These are phyloP conservation scores for Lachnellula willkommii DNA, from an alignment of 2,329 filamentous ascomycete species.

Conservation along the genomic window DNA sequence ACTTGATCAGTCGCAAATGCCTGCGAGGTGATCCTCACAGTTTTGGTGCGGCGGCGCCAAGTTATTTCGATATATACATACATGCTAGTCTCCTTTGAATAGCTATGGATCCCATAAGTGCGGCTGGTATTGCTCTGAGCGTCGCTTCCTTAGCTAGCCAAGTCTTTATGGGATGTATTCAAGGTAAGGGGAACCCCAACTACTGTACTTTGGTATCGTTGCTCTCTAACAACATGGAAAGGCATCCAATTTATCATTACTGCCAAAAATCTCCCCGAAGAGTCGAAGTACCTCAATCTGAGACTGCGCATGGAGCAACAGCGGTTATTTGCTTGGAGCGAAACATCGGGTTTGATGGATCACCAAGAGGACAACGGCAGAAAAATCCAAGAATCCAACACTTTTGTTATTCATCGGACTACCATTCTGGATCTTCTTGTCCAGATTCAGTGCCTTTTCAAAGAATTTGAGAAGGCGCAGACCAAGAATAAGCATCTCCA, in stretches of 20 bases:
- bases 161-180: conserved; percentile 43
- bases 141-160: conserved; percentile 43
- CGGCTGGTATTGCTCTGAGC: conserved; percentile 28
- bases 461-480: conserved; percentile 42
- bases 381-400: conserved; percentile 42
- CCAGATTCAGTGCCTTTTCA: conserved; percentile 43
- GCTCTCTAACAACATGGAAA: conserved; percentile 14
- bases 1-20: no score
- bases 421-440: conserved; percentile 45
- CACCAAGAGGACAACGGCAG: conserved; percentile 37
- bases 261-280: conserved; percentile 43
- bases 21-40: no score
- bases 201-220: background rate
- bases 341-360: conserved; percentile 44
- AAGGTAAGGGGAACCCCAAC: conserved; percentile 29
- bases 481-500: conserved; percentile 36
- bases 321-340: conserved; percentile 45
- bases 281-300: conserved; percentile 44
- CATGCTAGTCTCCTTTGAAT: background rate
- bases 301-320: conserved; percentile 47
- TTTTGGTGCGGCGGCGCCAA: no score
- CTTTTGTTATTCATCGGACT: conserved; percentile 44
- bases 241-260: conserved; percentile 45
- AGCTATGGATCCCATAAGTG: conserved; percentile 29
- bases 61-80: no score